Conservation (phyloP, 768 basidiomycete genomes). For the Megacollybia marginata region DNA sequence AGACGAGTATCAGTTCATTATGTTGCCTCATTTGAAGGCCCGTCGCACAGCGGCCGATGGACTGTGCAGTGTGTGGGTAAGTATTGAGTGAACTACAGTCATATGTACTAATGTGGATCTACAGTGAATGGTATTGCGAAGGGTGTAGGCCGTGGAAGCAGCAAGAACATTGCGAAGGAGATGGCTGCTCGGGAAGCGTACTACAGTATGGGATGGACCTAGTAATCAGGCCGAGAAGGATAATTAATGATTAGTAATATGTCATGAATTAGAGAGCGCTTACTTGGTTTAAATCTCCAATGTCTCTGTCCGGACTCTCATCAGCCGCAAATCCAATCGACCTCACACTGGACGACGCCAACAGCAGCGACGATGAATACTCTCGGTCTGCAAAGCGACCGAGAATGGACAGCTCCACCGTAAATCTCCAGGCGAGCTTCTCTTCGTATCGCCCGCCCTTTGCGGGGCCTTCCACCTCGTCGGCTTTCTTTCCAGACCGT, state of each 20-base stretch:
- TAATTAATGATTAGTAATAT: too few relatives aligned
- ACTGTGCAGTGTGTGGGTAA: slow-evolving; percentile 60
- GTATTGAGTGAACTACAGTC: slow-evolving; percentile 10
- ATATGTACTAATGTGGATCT: slow-evolving; percentile 2
- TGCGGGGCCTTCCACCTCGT: slow-evolving; percentile 34
- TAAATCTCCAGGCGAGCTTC: background rate
- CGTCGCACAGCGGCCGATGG: slow-evolving; percentile 65
- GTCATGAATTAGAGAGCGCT: too few relatives aligned
- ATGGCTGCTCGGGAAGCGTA: slow-evolving; percentile 68
- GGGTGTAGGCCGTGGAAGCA: slow-evolving; percentile 57
- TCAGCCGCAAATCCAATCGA: slow-evolving; percentile 53
- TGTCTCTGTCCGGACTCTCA: slow-evolving; percentile 30
- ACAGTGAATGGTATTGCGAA: slow-evolving; percentile 66
- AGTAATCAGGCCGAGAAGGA: slow-evolving; percentile 1
- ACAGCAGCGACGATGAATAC: slow-evolving; percentile 29
- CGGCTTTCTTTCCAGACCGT: slow-evolving; percentile 22
- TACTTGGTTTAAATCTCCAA: slow-evolving; percentile 7
- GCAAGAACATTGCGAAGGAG: slow-evolving; percentile 74
- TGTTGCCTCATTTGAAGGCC: slow-evolving; percentile 51
- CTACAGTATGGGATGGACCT: slow-evolving; percentile 66
- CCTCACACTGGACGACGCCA: slow-evolving; percentile 66
- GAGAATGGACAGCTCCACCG: slow-evolving; percentile 23
- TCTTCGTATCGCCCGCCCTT: slow-evolving; percentile 44
- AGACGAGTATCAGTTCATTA: slow-evolving; percentile 56
- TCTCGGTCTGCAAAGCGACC: slow-evolving; percentile 33